These are phyloP conservation scores for Penicillium egyptiacum DNA, from an alignment of 495 filamentous ascomycete species.

Conservation along the genomic window DNA sequence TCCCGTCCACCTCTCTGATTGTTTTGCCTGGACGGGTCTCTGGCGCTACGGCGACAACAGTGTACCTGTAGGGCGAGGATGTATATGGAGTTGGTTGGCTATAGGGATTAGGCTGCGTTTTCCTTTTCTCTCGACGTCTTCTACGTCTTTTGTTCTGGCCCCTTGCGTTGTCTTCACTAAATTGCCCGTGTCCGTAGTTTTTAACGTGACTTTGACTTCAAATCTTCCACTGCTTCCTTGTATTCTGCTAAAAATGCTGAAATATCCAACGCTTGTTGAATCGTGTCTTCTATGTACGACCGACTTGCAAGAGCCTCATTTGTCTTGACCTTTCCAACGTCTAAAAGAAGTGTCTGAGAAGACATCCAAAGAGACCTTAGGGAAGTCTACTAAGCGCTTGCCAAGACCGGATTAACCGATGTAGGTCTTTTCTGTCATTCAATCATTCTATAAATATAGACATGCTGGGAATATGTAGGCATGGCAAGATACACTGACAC, in stretches of 20 bases:
- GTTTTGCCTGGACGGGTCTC: neutral
- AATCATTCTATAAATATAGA: no score
- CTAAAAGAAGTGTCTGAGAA: no score
- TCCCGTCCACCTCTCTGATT: conserved; percentile 5
- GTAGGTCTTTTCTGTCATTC: no score
- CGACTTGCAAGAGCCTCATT: no score
- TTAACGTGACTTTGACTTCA: neutral
- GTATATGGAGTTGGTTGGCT: conserved; percentile 27
- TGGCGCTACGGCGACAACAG: conserved; percentile 13
- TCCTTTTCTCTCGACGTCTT: conserved; percentile 11
- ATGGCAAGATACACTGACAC: no score
- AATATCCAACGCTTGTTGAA: neutral
- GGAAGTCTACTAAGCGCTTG: no score
- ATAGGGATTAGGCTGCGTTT: conserved; percentile 10
- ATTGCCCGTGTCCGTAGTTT: conserved; percentile 17
- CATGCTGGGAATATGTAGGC: no score
- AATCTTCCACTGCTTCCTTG: neutral
- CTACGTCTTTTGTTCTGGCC: conserved; percentile 20
- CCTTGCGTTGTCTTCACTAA: conserved; percentile 24
- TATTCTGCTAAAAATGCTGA: neutral
- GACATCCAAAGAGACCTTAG: no score
- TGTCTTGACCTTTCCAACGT: no score
- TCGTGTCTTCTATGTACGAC: neutral
- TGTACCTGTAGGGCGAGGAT: conserved; percentile 24
- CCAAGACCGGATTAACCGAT: no score